Percentiles rank a stretch among this genome's conserved stretches.
phyloP scores from a whole-genome alignment of 176 grass and related monocot species.

The Raddia guianensis region DNA sequence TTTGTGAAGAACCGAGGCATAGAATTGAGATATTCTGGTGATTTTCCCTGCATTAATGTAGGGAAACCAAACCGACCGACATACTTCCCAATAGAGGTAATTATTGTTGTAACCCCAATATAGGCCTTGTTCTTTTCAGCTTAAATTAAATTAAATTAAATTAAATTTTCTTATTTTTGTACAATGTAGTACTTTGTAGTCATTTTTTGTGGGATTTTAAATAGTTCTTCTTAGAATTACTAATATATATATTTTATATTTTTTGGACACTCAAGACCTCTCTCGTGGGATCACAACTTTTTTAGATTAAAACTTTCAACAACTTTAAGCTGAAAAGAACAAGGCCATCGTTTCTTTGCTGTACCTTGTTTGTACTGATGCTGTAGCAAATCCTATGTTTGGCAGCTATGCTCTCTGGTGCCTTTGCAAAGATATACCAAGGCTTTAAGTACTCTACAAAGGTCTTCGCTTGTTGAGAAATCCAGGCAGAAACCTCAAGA shows the following conservation, averaged over 20 bases:
- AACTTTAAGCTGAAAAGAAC: too few relatives aligned
- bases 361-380: constrained; percentile 1
- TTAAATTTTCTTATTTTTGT: too few relatives aligned
- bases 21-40: constrained; percentile 61
- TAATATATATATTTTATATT: too few relatives aligned
- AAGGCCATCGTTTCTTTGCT: not conserved
- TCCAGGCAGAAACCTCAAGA: constrained; percentile 92
- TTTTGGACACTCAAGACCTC: too few relatives aligned
- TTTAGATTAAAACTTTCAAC: too few relatives aligned
- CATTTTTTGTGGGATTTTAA: too few relatives aligned
- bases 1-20: constrained; percentile 68
- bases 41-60: constrained; percentile 92
- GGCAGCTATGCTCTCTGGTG: constrained; percentile 60
- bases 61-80: constrained; percentile 85
- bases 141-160: too few relatives aligned
- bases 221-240: too few relatives aligned
- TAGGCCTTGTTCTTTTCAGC: not conserved
- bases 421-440: constrained; percentile 88
- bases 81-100: constrained; percentile 74
- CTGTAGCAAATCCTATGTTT: constrained; percentile 28
- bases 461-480: constrained; percentile 83
- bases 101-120: not conserved
- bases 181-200: too few relatives aligned
- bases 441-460: constrained; percentile 61
- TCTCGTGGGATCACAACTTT: too few relatives aligned